Percentiles rank a stretch among this genome's conserved stretches.
phyloP scores from a whole-genome alignment of 169 alveolate genomes.

The Plasmodium gallinaceum region DNA sequence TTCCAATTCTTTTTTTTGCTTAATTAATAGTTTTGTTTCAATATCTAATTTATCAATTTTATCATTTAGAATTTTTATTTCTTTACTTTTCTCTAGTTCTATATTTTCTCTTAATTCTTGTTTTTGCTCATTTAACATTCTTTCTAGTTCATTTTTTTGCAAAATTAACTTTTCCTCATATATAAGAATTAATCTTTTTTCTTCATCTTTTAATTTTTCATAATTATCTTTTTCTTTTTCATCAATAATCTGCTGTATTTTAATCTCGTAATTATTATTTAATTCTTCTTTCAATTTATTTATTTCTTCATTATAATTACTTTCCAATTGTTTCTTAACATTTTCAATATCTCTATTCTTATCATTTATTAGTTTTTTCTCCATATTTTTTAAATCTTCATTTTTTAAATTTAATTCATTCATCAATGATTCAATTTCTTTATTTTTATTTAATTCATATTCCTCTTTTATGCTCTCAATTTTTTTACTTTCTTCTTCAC shows the following conservation, averaged over 20 bases:
- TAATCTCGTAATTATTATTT: constrained; percentile 5
- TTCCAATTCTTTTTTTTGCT: constrained; percentile 41
- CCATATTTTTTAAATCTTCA: background rate
- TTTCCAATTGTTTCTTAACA: constrained; percentile 13
- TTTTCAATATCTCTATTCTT: constrained; percentile 14
- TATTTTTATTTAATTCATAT: constrained; percentile 22
- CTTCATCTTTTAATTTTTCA: background rate
- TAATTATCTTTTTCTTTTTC: background rate
- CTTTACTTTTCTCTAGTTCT: constrained; percentile 6
- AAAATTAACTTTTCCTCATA: constrained; percentile 19
- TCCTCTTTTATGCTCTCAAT: constrained; percentile 26
- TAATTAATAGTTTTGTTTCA: constrained; percentile 23
- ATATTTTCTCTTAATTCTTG: constrained; percentile 1
- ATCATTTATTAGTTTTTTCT: constrained; percentile 1
- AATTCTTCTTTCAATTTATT: constrained; percentile 6
- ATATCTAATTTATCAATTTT: constrained; percentile 17
- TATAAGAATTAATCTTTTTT: background rate
- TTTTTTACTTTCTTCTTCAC: constrained; percentile 34
- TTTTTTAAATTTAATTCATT: constrained; percentile 20
- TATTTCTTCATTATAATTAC: constrained; percentile 6
- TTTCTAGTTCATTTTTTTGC: constrained; percentile 4
- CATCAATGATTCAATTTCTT: constrained; percentile 39
- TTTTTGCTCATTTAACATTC: constrained; percentile 1
- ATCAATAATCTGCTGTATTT: background rate
- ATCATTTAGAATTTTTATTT: constrained; percentile 18